phyloP scores from a whole-genome alignment of 805 yeast genomes.

The Candida maris region DNA sequence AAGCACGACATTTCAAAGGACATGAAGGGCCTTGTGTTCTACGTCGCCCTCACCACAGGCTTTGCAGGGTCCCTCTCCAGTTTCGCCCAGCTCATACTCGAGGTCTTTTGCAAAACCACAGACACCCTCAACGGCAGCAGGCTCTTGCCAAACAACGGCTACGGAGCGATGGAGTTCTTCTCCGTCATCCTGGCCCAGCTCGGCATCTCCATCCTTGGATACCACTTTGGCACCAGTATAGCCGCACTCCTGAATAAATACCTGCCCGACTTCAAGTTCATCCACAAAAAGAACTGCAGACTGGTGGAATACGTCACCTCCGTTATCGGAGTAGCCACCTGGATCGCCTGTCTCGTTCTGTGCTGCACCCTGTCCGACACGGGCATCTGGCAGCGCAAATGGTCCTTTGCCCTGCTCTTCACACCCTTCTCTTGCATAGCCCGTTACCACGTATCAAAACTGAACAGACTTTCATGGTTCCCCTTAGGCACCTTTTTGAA shows the following conservation, averaged over 20 bases:
- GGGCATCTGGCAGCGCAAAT: conserved; percentile 50
- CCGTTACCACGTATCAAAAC: conserved; percentile 52
- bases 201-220: conserved; percentile 58
- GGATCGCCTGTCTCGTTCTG: conserved; percentile 41
- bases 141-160: conserved; percentile 57
- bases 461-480: conserved; percentile 45
- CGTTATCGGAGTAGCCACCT: conserved; percentile 25
- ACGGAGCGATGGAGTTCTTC: conserved; percentile 73
- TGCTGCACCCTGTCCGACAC: conserved; percentile 30
- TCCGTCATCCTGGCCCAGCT: conserved; percentile 60
- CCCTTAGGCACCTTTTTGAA: conserved; percentile 51
- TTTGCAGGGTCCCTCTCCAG: conserved; percentile 82
- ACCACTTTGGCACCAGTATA: conserved; percentile 54
- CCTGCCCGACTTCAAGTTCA: conserved; percentile 8
- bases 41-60: conserved; percentile 68
- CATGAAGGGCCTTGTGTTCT: conserved; percentile 46
- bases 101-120: conserved; percentile 48
- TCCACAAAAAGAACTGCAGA: conserved; percentile 10
- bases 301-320: conserved; percentile 13
- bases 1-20: conserved; percentile 2
- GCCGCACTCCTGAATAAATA: conserved; percentile 25
- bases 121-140: conserved; percentile 29
- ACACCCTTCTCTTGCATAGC: conserved; percentile 67
- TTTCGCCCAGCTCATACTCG: conserved; percentile 62
- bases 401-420: conserved; percentile 66